phyloP scores from a whole-genome alignment of 805 yeast genomes.

The Candida maltosa region DNA sequence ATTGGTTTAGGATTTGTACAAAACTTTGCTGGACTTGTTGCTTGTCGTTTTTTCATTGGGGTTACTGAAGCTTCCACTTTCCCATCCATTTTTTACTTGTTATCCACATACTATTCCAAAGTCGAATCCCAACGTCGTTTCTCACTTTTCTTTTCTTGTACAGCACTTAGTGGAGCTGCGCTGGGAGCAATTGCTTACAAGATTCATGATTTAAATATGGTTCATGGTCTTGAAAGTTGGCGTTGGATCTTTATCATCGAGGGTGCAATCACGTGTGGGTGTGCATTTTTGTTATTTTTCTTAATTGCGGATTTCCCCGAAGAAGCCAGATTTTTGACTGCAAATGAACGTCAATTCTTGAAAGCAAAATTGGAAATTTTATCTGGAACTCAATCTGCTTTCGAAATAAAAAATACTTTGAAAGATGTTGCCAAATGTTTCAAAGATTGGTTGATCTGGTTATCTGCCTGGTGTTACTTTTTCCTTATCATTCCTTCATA shows the following conservation, averaged over 20 bases:
- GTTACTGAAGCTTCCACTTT: conserved; percentile 68
- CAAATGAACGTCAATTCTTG: conserved; percentile 39
- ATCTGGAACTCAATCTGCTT: conserved; percentile 39
- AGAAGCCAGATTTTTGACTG: conserved; percentile 50
- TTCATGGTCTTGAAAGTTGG: conserved; percentile 43
- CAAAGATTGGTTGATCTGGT: conserved; percentile 57
- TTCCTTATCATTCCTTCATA: conserved; percentile 69
- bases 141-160: conserved; percentile 65
- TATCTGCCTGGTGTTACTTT: conserved; percentile 61
- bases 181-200: conserved; percentile 72
- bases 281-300: conserved; percentile 39
- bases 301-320: conserved; percentile 72
- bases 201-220: conserved; percentile 51
- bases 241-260: conserved; percentile 51
- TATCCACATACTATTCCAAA: conserved; percentile 63
- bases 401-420: conserved; percentile 43
- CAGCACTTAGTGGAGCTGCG: conserved; percentile 76
- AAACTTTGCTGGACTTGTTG: conserved; percentile 56
- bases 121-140: conserved; percentile 67
- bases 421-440: conserved; percentile 47
- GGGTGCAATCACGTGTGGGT: conserved; percentile 37
- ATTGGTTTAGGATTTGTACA: conserved; percentile 64
- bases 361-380: conserved; percentile 59
- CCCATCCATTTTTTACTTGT: conserved; percentile 71
- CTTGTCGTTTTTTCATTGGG: conserved; percentile 65